Base-by-base conservation (phyloP, 495 filamentous ascomycete species). In the Corynascus novoguineensis region DNA sequence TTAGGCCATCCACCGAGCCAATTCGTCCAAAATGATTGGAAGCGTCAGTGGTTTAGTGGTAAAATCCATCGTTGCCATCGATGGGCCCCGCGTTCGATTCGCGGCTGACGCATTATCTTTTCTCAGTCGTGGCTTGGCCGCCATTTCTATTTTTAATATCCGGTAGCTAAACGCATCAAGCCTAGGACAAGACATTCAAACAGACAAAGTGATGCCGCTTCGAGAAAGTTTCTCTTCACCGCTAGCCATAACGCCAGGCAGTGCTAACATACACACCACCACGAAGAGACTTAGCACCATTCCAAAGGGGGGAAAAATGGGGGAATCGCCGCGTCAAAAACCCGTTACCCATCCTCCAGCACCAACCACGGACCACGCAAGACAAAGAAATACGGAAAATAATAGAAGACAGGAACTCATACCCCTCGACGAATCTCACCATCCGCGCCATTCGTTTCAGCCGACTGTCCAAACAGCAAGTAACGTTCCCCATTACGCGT, bases 11-110 rank as follows among this genome's bases (percentile, higher is more conserved):
- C n/a, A n/a, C n/a, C n/a, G n/a, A n/a, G n/a, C n/a, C n/a, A n/a
- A n/a, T n/a, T n/a, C n/a, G n/a, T n/a, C n/a, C n/a, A n/a, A n/a
- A n/a, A n/a, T n/a, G n/a, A n/a, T n/a, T n/a, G n/a, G n/a, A n/a
- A 21, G 47, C 47, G 55, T 44, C 48, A 58, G 55, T 58, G 55
- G 48, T 58, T 58, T 58, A 58, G 55, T 58, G 55, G 55, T 58
- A 58, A 58, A 58, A 58, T 58, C 47, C 55, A 58, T 58, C 55
- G 55, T 58, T 58, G 55, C 55, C 70, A 75, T 75, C 72, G 73
- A 75, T 73, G 71, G 72, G 73, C 73, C 73, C 72, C 73, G 72
- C 70, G 72, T 75, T 75, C 73, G 72, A 73, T 74, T 74, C 71
- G 69, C 70, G 70, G 70, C 70, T 72, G 66, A 67, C 58, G 58